These are phyloP conservation scores for Alternaria incomplexa DNA, from an alignment of 2,329 filamentous ascomycete species.

Conservation along the genomic window DNA sequence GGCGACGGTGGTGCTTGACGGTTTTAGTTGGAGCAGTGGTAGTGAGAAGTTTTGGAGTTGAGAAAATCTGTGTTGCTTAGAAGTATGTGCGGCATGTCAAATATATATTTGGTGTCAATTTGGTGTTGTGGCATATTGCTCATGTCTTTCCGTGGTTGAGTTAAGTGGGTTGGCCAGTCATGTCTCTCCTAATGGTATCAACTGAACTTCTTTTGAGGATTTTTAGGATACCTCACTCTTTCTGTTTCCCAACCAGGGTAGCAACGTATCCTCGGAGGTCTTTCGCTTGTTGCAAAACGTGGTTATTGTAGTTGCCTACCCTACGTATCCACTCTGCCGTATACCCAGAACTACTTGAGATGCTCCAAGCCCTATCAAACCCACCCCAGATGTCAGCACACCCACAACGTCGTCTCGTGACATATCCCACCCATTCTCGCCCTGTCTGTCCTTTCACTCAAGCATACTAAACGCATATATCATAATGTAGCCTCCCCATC, in stretches of 20 bases:
- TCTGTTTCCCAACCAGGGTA: background rate
- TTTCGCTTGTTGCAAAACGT: background rate
- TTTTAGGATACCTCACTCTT: background rate
- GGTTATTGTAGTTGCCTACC: background rate
- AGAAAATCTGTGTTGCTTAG: background rate
- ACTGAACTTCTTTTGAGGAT: background rate
- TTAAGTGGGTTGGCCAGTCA: background rate
- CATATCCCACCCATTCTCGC: background rate
- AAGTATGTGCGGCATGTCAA: background rate
- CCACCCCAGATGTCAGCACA: background rate
- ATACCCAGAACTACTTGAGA: background rate
- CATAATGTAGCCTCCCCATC: background rate
- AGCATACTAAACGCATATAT: background rate
- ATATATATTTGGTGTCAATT: background rate
- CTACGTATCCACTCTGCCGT: background rate
- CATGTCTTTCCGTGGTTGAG: background rate
- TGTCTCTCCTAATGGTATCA: background rate
- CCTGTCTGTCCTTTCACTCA: background rate
- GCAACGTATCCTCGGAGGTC: background rate
- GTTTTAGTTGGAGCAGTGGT: fast-evolving
- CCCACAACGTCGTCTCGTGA: background rate
- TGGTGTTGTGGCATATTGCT: background rate
- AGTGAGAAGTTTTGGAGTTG: background rate
- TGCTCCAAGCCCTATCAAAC: background rate
- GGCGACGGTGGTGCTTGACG: background rate